Conservation (phyloP, 78 protist species). For the Bodo saltans region DNA sequence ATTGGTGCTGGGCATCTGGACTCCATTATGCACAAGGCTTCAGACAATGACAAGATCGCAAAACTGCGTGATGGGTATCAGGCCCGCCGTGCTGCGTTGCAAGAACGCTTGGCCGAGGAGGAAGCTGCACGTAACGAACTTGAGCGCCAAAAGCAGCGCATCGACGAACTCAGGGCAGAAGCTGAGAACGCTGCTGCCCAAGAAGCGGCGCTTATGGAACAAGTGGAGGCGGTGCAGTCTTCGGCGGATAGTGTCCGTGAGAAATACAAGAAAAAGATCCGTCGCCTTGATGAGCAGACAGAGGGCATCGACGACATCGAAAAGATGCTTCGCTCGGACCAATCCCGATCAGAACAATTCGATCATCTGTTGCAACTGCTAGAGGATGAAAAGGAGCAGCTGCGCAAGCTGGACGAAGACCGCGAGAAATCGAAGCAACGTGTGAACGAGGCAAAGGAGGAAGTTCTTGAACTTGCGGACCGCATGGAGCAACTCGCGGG, state of each 20-base stretch:
- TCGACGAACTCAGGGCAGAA: background rate
- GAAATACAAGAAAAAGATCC: background rate
- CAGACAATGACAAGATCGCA: background rate
- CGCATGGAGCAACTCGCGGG: background rate
- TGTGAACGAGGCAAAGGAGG: background rate
- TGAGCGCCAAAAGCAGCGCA: background rate
- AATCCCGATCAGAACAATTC: background rate
- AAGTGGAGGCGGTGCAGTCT: background rate
- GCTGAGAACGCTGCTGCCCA: background rate
- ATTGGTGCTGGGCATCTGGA: background rate
- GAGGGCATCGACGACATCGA: constrained; percentile 8
- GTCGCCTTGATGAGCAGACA: background rate
- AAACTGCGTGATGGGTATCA: background rate
- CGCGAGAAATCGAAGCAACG: constrained; percentile 4
- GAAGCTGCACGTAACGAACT: background rate
- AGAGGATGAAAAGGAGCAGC: background rate
- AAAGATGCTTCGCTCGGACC: background rate
- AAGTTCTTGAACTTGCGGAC: background rate
- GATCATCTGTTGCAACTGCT: background rate
- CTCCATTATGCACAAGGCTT: background rate
- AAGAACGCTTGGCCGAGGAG: background rate
- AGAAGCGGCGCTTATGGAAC: background rate
- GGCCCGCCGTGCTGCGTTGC: background rate
- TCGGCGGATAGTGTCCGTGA: background rate
- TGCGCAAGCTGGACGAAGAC: too few relatives aligned